phyloP scores from a whole-genome alignment of 139 green algal species.

The Penium margaritaceum region DNA sequence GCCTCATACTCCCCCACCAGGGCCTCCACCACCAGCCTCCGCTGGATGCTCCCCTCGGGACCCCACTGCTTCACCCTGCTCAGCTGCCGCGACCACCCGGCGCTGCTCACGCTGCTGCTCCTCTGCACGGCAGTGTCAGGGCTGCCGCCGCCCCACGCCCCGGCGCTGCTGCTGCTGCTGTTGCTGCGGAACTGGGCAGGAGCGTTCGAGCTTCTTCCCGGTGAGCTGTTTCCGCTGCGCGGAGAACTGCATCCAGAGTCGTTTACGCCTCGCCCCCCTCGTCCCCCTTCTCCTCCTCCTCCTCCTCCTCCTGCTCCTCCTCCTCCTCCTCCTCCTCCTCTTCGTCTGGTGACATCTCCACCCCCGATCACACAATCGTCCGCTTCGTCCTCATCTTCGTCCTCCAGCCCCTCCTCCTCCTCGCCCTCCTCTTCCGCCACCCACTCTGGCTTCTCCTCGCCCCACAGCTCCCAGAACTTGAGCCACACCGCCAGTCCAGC shows the following conservation, averaged over 20 bases:
- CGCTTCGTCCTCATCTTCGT: neutral
- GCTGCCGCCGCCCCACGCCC: neutral
- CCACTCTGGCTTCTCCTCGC: constrained; percentile 7
- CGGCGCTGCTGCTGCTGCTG: neutral
- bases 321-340: neutral
- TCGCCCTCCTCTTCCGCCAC: constrained; percentile 10
- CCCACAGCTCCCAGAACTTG: constrained; percentile 19
- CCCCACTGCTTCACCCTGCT: neutral
- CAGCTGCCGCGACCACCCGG: neutral
- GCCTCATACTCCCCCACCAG: too few species aligned
- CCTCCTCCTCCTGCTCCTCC: neutral
- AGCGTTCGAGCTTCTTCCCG: neutral
- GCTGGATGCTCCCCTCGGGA: neutral
- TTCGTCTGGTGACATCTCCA: neutral
- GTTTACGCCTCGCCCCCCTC: neutral
- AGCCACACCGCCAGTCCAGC: constrained; percentile 10
- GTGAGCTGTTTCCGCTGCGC: neutral
- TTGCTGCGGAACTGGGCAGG: neutral
- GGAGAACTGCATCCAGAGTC: neutral
- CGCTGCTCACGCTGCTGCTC: neutral
- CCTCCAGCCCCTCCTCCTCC: constrained; percentile 11
- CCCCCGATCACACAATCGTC: neutral
- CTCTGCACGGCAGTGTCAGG: too few species aligned
- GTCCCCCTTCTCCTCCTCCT: constrained; percentile 1
- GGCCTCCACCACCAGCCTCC: neutral